A percentile compares a stretch with the other conserved stretches of the same genome.
Conservation (phyloP, 1,284 basidiomycete species). For the Trametes sp. region DNA sequence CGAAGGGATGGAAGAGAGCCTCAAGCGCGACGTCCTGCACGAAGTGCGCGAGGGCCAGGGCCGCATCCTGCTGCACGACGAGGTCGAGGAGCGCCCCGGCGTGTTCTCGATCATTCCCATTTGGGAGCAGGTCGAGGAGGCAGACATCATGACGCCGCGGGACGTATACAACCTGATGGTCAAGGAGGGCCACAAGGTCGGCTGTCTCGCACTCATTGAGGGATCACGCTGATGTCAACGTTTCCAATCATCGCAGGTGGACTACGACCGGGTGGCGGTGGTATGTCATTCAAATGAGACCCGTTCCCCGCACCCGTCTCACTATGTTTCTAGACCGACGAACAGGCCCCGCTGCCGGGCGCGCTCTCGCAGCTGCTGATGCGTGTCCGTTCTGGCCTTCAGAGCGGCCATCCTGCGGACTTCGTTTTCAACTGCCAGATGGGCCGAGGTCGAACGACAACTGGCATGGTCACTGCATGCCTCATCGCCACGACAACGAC, state of each 20-base stretch:
- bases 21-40: slow-evolving; percentile 90
- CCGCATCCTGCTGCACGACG: slow-evolving; percentile 92
- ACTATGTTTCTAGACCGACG: slow-evolving; percentile 76
- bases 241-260: slow-evolving; percentile 63
- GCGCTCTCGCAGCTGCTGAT: slow-evolving; percentile 83
- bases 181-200: slow-evolving; percentile 80
- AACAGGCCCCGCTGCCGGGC: slow-evolving; percentile 92
- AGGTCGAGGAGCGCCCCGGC: slow-evolving; percentile 93
- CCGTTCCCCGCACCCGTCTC: slow-evolving; percentile 5
- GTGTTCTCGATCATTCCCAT: slow-evolving; percentile 87
- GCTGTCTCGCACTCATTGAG: slow-evolving; percentile 24
- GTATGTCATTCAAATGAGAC: slow-evolving; percentile 53
- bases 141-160: slow-evolving; percentile 93
- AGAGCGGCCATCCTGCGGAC: slow-evolving; percentile 69
- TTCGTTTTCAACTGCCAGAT: slow-evolving; percentile 92
- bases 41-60: slow-evolving; percentile 83
- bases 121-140: slow-evolving; percentile 87
- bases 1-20: slow-evolving; percentile 89
- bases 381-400: slow-evolving; percentile 67
- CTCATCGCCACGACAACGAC: slow-evolving; percentile 83
- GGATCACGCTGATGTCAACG: slow-evolving; percentile 1
- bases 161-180: slow-evolving; percentile 83
- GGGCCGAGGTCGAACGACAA: slow-evolving; percentile 86
- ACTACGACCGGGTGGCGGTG: slow-evolving; percentile 89
- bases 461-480: slow-evolving; percentile 92